Percentiles rank a stretch among this genome's conserved stretches.
Conservation (phyloP, 768 basidiomycete genomes). For the Leccinum sublutescens region DNA sequence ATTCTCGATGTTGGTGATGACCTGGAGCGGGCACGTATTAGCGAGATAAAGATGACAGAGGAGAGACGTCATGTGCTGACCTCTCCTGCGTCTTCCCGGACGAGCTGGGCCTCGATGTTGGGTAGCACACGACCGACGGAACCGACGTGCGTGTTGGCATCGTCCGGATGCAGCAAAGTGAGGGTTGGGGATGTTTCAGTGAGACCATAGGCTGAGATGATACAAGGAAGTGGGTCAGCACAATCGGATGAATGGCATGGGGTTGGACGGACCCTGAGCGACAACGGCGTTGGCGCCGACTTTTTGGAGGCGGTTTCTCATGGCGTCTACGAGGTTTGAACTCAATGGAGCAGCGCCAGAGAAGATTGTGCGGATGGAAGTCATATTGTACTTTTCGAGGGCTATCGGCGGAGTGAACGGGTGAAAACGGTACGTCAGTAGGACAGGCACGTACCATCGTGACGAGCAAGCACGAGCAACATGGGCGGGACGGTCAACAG, state of each 20-base stretch:
- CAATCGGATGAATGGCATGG: too few species aligned
- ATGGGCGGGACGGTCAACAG: conserved; percentile 78
- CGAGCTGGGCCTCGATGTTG: conserved; percentile 71
- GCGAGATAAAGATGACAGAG: not conserved
- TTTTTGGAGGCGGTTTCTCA: conserved; percentile 39
- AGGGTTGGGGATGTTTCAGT: conserved; percentile 82
- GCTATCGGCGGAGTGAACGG: conserved; percentile 34
- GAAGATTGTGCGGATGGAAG: conserved; percentile 52
- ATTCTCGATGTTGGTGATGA: conserved; percentile 34
- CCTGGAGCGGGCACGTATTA: conserved; percentile 12
- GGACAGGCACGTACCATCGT: conserved; percentile 50
- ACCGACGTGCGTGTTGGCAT: conserved; percentile 52
- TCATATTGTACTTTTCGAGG: conserved; percentile 65
- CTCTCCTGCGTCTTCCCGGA: conserved; percentile 60
- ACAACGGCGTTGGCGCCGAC: conserved; percentile 43
- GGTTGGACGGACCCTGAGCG: conserved; percentile 46
- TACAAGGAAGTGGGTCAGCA: not conserved
- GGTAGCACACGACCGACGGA: conserved; percentile 70
- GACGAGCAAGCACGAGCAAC: conserved; percentile 69
- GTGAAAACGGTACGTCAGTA: not conserved
- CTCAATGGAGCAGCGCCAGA: conserved; percentile 85
- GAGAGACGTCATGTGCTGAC: conserved; percentile 3
- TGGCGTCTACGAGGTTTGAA: conserved; percentile 53
- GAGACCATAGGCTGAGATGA: conserved; percentile 61
- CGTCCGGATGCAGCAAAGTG: conserved; percentile 48